A percentile compares a stretch with the other conserved stretches of the same genome.
Conservation (phyloP, 2,329 filamentous ascomycete species). For the Ilyonectria mors-panacis region DNA sequence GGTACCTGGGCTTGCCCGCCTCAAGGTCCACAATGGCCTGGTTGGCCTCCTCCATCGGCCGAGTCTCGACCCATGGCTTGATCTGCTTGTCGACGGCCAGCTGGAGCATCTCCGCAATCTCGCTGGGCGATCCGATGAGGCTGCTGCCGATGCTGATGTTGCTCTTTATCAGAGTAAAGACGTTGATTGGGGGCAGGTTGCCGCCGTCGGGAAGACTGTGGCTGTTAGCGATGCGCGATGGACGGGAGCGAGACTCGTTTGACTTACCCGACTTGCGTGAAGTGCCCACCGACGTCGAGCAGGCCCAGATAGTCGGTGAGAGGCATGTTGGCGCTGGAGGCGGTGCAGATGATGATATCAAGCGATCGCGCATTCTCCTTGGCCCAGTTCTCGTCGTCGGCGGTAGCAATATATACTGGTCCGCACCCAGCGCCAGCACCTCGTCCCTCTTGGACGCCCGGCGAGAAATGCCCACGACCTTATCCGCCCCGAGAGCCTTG, state of each 20-base stretch:
- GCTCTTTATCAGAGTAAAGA: slow-evolving; percentile 41
- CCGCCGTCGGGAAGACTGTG: slow-evolving; percentile 46
- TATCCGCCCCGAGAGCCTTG: slow-evolving; percentile 74
- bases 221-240: slow-evolving; percentile 57
- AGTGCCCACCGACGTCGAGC: slow-evolving; percentile 70
- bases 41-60: slow-evolving; percentile 70
- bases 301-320: slow-evolving; percentile 73
- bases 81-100: slow-evolving; percentile 71
- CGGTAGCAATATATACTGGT: slow-evolving; percentile 59
- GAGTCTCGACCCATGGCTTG: slow-evolving; percentile 69
- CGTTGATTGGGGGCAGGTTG: slow-evolving; percentile 43
- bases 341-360: slow-evolving; percentile 72
- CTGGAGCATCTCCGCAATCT: slow-evolving; percentile 73
- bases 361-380: slow-evolving; percentile 64
- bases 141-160: slow-evolving; percentile 61
- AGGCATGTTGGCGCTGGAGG: slow-evolving; percentile 70
- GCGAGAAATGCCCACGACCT: slow-evolving; percentile 71
- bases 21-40: slow-evolving; percentile 69
- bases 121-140: slow-evolving; percentile 63
- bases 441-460: slow-evolving; percentile 66
- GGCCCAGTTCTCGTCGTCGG: slow-evolving; percentile 67
- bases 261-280: slow-evolving; percentile 73
- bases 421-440: slow-evolving; percentile 69
- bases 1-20: slow-evolving; percentile 64
- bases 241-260: slow-evolving; percentile 20